A percentile compares a stretch with the other conserved stretches of the same genome.
Evolutionary conservation across 805 yeast genomes (phyloP).

Genomic region (Metschnikowia cerradonensis): DNA sequence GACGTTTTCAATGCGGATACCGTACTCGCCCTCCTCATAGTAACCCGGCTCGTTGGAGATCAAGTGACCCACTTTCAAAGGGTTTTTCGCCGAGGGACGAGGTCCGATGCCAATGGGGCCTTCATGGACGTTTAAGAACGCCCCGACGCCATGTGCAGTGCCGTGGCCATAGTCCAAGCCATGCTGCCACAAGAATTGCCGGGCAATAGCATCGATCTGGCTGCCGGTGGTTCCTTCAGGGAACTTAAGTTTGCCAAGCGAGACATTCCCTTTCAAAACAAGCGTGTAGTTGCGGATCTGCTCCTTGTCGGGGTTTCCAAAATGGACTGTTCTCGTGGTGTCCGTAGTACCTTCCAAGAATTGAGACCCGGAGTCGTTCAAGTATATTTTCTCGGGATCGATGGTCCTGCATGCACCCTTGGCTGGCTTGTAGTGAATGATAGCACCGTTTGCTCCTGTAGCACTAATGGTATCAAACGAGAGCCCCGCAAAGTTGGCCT

Average conservation of each 20-base stretch:
- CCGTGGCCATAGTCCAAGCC: constrained; percentile 62
- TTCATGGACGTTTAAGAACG: constrained; percentile 58
- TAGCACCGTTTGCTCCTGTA: constrained; percentile 72
- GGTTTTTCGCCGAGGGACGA: constrained; percentile 43
- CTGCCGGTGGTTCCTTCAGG: constrained; percentile 55
- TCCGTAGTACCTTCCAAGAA: constrained; percentile 64
- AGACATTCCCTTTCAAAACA: constrained; percentile 56
- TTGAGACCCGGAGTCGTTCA: constrained; percentile 59
- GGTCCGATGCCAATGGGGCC: constrained; percentile 63
- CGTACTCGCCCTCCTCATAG: constrained; percentile 56
- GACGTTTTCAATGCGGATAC: constrained; percentile 52
- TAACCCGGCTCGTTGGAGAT: constrained; percentile 62
- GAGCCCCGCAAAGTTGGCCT: constrained; percentile 53
- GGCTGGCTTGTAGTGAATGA: constrained; percentile 69
- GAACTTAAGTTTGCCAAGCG: constrained; percentile 46
- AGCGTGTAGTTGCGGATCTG: constrained; percentile 50
- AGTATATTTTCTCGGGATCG: constrained; percentile 50
- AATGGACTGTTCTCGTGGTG: constrained; percentile 58
- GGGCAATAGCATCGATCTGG: constrained; percentile 53
- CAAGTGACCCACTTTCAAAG: constrained; percentile 50
- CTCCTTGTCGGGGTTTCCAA: constrained; percentile 43
- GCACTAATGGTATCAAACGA: constrained; percentile 75
- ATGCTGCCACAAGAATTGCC: constrained; percentile 53
- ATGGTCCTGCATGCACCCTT: constrained; percentile 41
- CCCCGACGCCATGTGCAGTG: constrained; percentile 64